Conservation (phyloP, 2,329 filamentous ascomycete genomes). For the Thielaviopsis populi region DNA sequence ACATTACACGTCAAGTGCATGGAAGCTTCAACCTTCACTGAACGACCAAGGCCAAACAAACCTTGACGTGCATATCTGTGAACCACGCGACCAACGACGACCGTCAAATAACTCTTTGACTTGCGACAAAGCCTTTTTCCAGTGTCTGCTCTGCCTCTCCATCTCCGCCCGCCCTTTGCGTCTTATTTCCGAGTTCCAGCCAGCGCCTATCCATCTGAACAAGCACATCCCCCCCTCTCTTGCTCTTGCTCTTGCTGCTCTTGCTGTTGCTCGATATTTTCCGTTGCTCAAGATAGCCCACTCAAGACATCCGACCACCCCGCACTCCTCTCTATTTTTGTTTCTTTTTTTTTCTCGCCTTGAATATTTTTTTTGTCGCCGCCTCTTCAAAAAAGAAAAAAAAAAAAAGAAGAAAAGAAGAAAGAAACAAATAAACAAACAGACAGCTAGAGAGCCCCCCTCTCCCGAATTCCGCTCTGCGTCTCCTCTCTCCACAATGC, state of each 20-base stretch:
- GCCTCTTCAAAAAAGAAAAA: too few species aligned
- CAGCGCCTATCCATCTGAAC: neutral
- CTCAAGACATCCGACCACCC: neutral
- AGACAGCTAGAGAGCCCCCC: too few species aligned
- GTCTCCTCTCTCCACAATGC: constrained; percentile 39
- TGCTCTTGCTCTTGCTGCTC: too few species aligned
- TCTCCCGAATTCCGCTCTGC: constrained; percentile 10
- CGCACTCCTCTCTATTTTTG: neutral
- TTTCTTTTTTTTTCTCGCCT: neutral
- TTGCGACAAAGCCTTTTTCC: neutral
- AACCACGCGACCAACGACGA: neutral
- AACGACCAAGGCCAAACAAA: neutral
- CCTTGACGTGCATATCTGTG: neutral
- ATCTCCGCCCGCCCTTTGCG: neutral
- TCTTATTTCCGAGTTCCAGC: neutral
- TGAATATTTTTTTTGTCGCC: too few species aligned
- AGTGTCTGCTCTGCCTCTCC: neutral
- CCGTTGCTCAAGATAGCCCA: neutral
- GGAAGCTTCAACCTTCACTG: neutral
- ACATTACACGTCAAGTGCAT: neutral
- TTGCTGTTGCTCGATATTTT: too few species aligned
- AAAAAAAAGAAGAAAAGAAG: too few species aligned
- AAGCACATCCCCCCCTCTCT: neutral
- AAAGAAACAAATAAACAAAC: too few species aligned
- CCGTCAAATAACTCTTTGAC: neutral